A percentile compares a stretch with the other conserved stretches of the same genome.
Evolutionary conservation across 768 basidiomycete species (phyloP).

Genomic region (Leccinum barrowsii): DNA sequence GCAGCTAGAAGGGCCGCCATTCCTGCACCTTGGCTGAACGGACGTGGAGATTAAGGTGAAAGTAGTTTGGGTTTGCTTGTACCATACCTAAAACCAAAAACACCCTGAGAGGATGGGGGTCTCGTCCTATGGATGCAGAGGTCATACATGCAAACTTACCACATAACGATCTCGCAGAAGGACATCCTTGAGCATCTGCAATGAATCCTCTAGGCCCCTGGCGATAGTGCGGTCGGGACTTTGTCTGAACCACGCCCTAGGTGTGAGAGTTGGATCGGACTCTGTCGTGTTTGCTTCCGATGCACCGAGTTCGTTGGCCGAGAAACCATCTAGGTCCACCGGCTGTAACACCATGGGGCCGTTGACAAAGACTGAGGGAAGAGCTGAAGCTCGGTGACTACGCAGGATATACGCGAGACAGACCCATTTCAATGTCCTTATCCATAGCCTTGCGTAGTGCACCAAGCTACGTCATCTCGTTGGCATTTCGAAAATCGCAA

Average conservation of each 20-base stretch:
- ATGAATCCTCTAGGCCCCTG: conserved; percentile 54
- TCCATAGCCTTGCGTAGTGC: conserved; percentile 69
- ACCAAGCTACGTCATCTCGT: conserved; percentile 46
- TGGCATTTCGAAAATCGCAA: background rate
- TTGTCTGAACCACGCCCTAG: conserved; percentile 71
- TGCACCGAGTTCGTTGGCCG: conserved; percentile 35
- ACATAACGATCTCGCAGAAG: conserved; percentile 61
- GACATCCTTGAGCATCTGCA: conserved; percentile 52
- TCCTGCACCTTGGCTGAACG: conserved; percentile 68
- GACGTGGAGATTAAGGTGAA: conserved; percentile 4
- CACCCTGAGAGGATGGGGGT: conserved; percentile 45
- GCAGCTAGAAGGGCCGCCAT: conserved; percentile 70
- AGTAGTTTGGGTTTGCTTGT: background rate
- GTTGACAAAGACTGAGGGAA: conserved; percentile 62
- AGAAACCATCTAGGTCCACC: conserved; percentile 47
- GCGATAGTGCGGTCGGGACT: conserved; percentile 50
- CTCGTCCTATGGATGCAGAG: background rate
- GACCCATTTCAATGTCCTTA: conserved; percentile 65
- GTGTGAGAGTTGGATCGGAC: conserved; percentile 50
- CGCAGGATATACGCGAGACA: conserved; percentile 1
- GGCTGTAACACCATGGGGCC: conserved; percentile 67
- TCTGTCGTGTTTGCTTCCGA: conserved; percentile 30
- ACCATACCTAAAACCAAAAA: conserved; percentile 73
- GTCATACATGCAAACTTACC: conserved; percentile 36
- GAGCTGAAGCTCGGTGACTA: background rate